A percentile compares a stretch with the other conserved stretches of the same genome.
These are phyloP conservation scores for Calonectria fujianensis DNA, from an alignment of 2,329 filamentous ascomycete species.

Conservation along the genomic window DNA sequence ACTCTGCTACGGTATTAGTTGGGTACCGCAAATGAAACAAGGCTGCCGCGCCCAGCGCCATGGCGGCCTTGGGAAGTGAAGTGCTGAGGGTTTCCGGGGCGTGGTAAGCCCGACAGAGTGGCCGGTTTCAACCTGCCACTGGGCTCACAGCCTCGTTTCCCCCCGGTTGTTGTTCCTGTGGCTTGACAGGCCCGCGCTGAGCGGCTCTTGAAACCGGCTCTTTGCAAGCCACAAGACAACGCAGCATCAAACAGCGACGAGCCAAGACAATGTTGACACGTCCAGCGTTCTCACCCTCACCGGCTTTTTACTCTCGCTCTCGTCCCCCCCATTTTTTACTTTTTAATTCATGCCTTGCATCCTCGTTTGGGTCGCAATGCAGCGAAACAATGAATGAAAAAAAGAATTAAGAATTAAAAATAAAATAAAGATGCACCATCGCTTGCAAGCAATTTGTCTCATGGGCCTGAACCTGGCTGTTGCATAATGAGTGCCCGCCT, in stretches of 20 bases:
- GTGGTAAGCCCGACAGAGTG: neutral
- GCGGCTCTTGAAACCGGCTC: slow-evolving; percentile 32
- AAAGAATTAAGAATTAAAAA: neutral
- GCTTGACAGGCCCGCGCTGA: slow-evolving; percentile 25
- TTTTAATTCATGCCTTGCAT: neutral
- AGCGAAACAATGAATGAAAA: neutral
- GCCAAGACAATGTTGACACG: slow-evolving; percentile 18
- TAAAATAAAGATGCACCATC: neutral
- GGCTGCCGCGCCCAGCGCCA: slow-evolving; percentile 10
- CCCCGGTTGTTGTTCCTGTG: neutral
- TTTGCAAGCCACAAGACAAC: slow-evolving; percentile 6
- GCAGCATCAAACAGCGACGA: neutral
- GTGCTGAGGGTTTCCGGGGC: neutral
- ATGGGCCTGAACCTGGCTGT: slow-evolving; percentile 14
- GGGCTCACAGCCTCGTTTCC: neutral
- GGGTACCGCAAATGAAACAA: slow-evolving; percentile 7
- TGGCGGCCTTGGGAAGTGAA: neutral
- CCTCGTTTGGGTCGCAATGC: slow-evolving; percentile 2
- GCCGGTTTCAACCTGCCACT: neutral
- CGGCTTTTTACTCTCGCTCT: too few relatives aligned
- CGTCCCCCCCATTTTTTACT: neutral
- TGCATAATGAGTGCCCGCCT: slow-evolving; percentile 24
- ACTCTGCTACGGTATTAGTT: neutral
- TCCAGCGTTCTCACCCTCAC: neutral
- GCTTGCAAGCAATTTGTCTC: slow-evolving; percentile 15